phyloP scores from a whole-genome alignment of 345 rosid genomes.

The Anastatica hierochuntica region DNA sequence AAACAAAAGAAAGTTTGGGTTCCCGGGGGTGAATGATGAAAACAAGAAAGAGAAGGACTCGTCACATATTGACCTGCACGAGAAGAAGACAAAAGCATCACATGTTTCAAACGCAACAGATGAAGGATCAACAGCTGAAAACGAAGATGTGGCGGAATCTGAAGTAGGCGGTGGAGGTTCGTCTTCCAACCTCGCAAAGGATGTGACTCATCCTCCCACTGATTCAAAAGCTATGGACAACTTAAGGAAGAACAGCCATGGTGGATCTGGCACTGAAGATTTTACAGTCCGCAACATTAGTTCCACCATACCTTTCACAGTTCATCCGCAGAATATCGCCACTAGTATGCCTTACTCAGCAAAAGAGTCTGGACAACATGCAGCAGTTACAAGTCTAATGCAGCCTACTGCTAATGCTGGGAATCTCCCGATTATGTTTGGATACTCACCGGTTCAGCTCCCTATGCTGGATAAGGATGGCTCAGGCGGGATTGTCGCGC shows the following conservation, averaged over 20 bases:
- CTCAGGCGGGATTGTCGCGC: constrained; percentile 56
- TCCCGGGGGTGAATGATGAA: constrained; percentile 42
- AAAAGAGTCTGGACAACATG: constrained; percentile 41
- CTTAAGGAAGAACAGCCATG: constrained; percentile 26
- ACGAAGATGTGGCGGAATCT: constrained; percentile 94
- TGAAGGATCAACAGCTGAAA: constrained; percentile 85
- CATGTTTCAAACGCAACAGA: constrained; percentile 69
- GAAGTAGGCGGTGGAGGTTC: constrained; percentile 80
- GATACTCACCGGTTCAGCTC: constrained; percentile 73
- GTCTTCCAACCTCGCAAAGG: constrained; percentile 55
- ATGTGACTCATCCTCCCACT: constrained; percentile 36
- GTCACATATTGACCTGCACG: constrained; percentile 34
- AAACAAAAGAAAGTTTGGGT: constrained; percentile 56
- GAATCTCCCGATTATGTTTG: constrained; percentile 58
- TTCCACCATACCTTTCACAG: constrained; percentile 44
- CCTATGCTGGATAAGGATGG: constrained; percentile 76
- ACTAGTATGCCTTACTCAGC: constrained; percentile 37
- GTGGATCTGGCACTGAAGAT: constrained; percentile 35
- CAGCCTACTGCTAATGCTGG: constrained; percentile 43
- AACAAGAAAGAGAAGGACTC: constrained; percentile 56
- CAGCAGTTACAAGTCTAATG: constrained; percentile 36
- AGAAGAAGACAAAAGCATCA: constrained; percentile 48
- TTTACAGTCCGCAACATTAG: constrained; percentile 41
- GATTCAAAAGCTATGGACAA: constrained; percentile 34
- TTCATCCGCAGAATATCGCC: constrained; percentile 33